Evolutionary conservation across 1,284 basidiomycete genomes (phyloP).

Genomic region (Chondrostereum purpureum): DNA sequence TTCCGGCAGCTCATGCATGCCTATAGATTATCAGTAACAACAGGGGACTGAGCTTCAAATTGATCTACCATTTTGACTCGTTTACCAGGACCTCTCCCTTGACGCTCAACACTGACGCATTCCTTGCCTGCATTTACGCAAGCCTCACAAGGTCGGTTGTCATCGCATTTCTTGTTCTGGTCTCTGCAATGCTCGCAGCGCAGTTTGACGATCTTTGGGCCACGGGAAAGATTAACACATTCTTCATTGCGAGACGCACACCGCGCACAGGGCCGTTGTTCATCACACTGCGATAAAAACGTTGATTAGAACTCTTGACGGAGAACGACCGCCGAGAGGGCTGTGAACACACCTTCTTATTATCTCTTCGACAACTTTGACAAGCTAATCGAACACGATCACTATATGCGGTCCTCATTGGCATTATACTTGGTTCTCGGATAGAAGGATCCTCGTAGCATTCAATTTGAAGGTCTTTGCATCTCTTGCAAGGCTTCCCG

Average conservation of each 20-base stretch:
- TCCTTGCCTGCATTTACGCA: conserved; percentile 38
- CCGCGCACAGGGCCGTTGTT: conserved; percentile 51
- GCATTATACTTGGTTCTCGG: conserved; percentile 19
- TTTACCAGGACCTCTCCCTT: conserved; percentile 48
- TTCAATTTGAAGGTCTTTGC: conserved; percentile 36
- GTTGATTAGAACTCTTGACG: too few relatives aligned
- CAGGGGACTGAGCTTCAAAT: conserved; percentile 2
- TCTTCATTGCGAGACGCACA: conserved; percentile 46
- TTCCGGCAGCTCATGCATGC: conserved; percentile 54
- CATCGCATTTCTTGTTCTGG: conserved; percentile 50
- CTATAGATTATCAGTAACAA: conserved; percentile 22
- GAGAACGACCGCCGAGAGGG: too few relatives aligned
- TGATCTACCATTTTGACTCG: conserved; percentile 49
- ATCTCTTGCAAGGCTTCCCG: conserved; percentile 43
- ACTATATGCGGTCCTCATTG: conserved; percentile 23
- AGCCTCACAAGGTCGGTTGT: conserved; percentile 44
- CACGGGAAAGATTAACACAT: conserved; percentile 47
- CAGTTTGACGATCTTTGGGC: conserved; percentile 46
- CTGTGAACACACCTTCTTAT: conserved; percentile 56
- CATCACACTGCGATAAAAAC: conserved; percentile 36
- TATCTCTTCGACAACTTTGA: conserved; percentile 48
- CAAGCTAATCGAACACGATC: conserved; percentile 53
- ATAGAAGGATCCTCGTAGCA: conserved; percentile 25
- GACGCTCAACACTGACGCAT: conserved; percentile 42
- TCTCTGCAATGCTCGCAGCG: conserved; percentile 50